Base-by-base conservation (phyloP, 805 yeast genomes). In the Wickerhamiella azymoides region DNA sequence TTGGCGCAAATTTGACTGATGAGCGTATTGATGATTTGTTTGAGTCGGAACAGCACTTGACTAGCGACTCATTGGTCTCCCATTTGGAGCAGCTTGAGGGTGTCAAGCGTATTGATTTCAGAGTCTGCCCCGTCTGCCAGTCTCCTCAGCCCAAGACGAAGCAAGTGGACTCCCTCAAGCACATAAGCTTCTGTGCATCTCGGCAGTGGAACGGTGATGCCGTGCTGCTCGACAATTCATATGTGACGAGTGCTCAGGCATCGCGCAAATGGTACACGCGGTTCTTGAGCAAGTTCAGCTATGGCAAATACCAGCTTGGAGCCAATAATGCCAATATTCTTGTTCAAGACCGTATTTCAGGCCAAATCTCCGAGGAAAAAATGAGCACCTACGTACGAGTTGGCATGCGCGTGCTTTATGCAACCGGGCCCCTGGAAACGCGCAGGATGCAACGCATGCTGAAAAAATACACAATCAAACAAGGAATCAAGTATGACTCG, bases 271-370 rank as follows among this genome's bases (percentile, higher is more conserved):
- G 97, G 97, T 84, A 82, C 57, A 72, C 88, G 3, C 85, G 82
- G 55, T 73, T 83, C 2, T 66, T 88, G 47, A 80, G 86, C 42
- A 88, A 85, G 57, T 65, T 92, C 40, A 84, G 92, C 0, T 86
- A 84, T 58, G 98, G 98, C 0, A 81, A 81, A 55, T 81, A 86
- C 59, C 77, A 78, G 41, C 63, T 89, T 32, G 96, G 96, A 2
- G 78, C 80, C 19, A 84, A 89, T 58, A 85, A 93, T 40, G 98
- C 96, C 9, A 89, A 89, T 57, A 89, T 92, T 26, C 67, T 92
- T 42, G 96, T 89, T 2, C 97, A 92, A 61, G 96, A 92, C 60
- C 70, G 98, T 50, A 68, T 73, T 14, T 80, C 96, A 0, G 98
- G 98, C 0, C 72, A 84, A 39, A 76, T 89, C n/a, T 62, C 82